Conservation (phyloP, 352 stramenopile species). For the Hyaloperonospora brassicae region DNA sequence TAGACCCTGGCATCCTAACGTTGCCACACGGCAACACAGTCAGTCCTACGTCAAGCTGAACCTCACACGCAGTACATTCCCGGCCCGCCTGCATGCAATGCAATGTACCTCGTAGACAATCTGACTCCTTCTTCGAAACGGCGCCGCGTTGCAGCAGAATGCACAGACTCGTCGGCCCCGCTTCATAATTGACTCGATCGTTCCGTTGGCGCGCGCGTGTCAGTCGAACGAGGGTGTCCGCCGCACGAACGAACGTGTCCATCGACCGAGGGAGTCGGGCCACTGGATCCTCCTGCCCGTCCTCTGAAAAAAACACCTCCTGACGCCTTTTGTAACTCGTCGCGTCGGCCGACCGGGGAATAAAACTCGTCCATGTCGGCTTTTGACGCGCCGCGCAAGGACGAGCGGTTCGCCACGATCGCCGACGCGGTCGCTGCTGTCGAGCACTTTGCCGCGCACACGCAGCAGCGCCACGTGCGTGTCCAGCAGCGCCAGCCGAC, state of each 20-base stretch:
- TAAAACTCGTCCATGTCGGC: slow-evolving; percentile 6
- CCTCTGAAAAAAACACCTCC: no score
- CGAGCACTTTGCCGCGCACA: slow-evolving; percentile 47
- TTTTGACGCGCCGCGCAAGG: slow-evolving; percentile 36
- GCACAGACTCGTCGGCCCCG: slow-evolving; percentile 30
- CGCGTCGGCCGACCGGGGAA: background rate
- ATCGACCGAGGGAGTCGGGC: background rate
- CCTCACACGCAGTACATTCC: no score
- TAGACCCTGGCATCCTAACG: slow-evolving; percentile 48
- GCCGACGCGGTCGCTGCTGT: slow-evolving; percentile 53
- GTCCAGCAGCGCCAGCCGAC: slow-evolving; percentile 36
- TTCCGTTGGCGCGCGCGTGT: no score
- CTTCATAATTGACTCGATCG: background rate
- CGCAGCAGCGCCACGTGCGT: slow-evolving; percentile 43
- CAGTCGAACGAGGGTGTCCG: slow-evolving; percentile 2
- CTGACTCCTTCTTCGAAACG: slow-evolving; percentile 35
- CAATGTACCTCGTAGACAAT: slow-evolving; percentile 47
- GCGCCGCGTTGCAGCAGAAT: slow-evolving; percentile 44
- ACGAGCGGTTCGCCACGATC: slow-evolving; percentile 55
- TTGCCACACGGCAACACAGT: background rate
- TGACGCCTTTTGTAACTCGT: no score
- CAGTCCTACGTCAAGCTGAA: background rate
- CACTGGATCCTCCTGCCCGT: no score
- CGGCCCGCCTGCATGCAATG: no score
- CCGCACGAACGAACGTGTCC: background rate